A percentile compares a stretch with the other conserved stretches of the same genome.
Conservation (phyloP, 208 protist species). For the Trypanosoma lewisi region DNA sequence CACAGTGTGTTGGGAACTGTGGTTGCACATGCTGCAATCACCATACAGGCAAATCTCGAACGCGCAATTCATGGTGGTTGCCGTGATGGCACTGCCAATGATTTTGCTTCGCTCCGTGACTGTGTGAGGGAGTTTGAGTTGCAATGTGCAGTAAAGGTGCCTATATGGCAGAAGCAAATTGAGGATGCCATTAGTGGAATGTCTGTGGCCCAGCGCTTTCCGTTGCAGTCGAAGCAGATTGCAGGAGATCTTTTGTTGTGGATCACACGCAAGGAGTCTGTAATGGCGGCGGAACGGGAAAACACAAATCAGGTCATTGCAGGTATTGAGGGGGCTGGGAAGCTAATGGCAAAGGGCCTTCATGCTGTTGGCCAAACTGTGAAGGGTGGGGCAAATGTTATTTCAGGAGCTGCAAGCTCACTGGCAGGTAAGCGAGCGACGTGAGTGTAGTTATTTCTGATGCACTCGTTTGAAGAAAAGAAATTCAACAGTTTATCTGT, state of each 20-base stretch:
- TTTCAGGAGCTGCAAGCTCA: constrained; percentile 14
- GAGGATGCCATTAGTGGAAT: constrained; percentile 43
- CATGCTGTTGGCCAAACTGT: constrained; percentile 63
- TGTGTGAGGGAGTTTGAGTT: constrained; percentile 60
- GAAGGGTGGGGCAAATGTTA: constrained; percentile 36
- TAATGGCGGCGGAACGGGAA: constrained; percentile 38
- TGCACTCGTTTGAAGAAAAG: too few species aligned
- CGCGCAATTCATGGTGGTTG: constrained; percentile 50
- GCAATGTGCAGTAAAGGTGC: constrained; percentile 46
- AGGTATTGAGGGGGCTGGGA: constrained; percentile 60
- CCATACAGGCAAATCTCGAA: constrained; percentile 61
- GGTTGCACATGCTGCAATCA: constrained; percentile 60
- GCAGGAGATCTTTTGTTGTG: constrained; percentile 55
- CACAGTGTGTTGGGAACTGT: constrained; percentile 76
- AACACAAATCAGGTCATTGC: constrained; percentile 54
- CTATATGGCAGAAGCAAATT: constrained; percentile 64
- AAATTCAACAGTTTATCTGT: background rate
- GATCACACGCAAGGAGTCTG: constrained; percentile 49
- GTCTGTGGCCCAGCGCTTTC: constrained; percentile 65
- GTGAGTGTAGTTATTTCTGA: background rate
- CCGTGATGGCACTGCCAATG: constrained; percentile 38
- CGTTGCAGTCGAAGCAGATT: constrained; percentile 43
- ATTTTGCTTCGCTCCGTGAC: constrained; percentile 56
- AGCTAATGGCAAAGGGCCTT: constrained; percentile 67
- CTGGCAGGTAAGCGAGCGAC: constrained; percentile 10